These are phyloP conservation scores for Grosmannia serpens DNA, from an alignment of 2,329 filamentous ascomycete genomes.

Conservation along the genomic window DNA sequence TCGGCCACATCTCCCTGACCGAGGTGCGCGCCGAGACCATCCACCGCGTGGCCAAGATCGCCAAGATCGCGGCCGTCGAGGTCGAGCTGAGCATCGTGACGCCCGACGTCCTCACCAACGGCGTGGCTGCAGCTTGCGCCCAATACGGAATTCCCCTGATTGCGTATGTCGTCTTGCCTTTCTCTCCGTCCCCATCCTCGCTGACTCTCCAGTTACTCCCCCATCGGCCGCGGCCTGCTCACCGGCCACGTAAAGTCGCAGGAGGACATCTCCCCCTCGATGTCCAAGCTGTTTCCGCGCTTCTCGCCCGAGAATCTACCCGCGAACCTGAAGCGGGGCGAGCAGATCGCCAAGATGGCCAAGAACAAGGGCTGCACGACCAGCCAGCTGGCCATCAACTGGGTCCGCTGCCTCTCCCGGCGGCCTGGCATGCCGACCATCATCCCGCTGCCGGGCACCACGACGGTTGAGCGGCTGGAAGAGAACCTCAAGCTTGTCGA, in stretches of 20 bases:
- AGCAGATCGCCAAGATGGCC: slow-evolving; percentile 33
- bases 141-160: slow-evolving; percentile 46
- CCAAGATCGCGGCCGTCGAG: slow-evolving; percentile 36
- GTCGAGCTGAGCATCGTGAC: slow-evolving; percentile 41
- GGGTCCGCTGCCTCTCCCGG: slow-evolving; percentile 34
- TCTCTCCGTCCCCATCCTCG: neutral
- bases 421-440: slow-evolving; percentile 30
- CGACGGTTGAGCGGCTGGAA: slow-evolving; percentile 27
- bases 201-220: neutral
- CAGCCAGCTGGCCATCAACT: slow-evolving; percentile 43
- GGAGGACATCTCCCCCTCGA: slow-evolving; percentile 23
- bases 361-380: slow-evolving; percentile 35
- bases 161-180: slow-evolving; percentile 23
- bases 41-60: slow-evolving; percentile 21
- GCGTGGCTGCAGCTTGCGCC: slow-evolving; percentile 33
- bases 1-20: slow-evolving; percentile 29
- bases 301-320: slow-evolving; percentile 39
- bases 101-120: slow-evolving; percentile 37
- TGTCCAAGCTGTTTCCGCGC: slow-evolving; percentile 31
- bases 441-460: slow-evolving; percentile 32
- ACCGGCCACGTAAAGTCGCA: slow-evolving; percentile 28
- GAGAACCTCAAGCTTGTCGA: slow-evolving; percentile 33
- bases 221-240: slow-evolving; percentile 34
- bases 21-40: slow-evolving; percentile 32
- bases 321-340: slow-evolving; percentile 37